Base-by-base conservation (phyloP, 23 red algal species). In the Gracilariopsis chorda region DNA sequence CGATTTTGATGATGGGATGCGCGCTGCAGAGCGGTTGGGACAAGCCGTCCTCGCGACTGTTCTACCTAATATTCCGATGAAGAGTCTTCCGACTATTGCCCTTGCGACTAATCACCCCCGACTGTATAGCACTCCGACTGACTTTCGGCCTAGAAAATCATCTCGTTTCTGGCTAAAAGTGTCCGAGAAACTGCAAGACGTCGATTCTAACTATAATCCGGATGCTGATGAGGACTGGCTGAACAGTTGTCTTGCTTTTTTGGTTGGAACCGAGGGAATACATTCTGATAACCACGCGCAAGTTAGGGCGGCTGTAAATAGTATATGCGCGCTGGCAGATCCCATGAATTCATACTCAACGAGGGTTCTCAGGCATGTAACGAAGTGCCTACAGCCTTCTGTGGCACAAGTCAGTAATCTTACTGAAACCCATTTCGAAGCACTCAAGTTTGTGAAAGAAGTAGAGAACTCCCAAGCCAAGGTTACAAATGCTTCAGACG, bases 21-120 rank as follows among this genome's bases (percentile, higher is more conserved):
- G 52, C 0, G 48, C 40, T 5, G 37, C 75, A 7, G 75, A 82
- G 34, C 28, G 29, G 27, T 36, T 91, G 28, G 74, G 75, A 48
- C 52, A 51, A n/a, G 51, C 75, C 7, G 7, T 91, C 23, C 48
- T 91, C 43, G 74, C 73, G 21, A 59, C 59, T 19, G 77, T 82
- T 41, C 40, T 80, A 20, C 74, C 74, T 23, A 72, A 44, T 57
- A 61, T 94, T 62, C 68, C 82, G 0, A 42, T 34, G 51, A 37
- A 58, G 23, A 43, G 34, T 4, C 68, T 78, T 35, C 69, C 79
- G 10, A 33, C 67, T 33, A 46, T 86, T 63, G 34, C 53, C 10
- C 35, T 94, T 17, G 91, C 91, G 34, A 33, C 91, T 9, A 84
- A 94, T 86, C 91, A 94, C 28, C 80, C 82, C 4, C 42, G 91